These are phyloP conservation scores for Sugiyamaella novakii DNA, from an alignment of 1,139 yeast species.

Conservation along the genomic window DNA sequence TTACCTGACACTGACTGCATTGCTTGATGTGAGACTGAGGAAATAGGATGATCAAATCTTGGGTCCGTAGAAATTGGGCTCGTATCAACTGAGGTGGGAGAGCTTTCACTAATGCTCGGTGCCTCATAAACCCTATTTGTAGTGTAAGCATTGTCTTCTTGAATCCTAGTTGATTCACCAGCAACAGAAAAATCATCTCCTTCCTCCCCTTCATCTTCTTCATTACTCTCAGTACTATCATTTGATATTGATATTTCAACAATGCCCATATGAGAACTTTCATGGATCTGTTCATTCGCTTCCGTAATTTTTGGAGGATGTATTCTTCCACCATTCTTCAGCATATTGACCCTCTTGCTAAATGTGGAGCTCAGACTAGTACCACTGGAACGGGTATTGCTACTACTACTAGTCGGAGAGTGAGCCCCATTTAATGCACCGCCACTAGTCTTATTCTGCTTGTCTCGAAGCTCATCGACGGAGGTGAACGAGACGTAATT, in stretches of 20 bases:
- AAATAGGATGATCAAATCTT: not conserved
- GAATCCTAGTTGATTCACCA: conserved; percentile 1
- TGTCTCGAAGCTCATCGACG: conserved; percentile 29
- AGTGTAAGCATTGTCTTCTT: not conserved
- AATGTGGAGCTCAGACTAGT: conserved; percentile 6
- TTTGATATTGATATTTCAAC: not conserved
- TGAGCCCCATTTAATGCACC: not conserved
- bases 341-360: conserved; percentile 3
- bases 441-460: conserved; percentile 7
- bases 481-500: conserved; percentile 42
- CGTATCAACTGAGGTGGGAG: not conserved
- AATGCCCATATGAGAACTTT: conserved; percentile 1
- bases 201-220: conserved; percentile 9
- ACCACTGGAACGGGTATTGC: not conserved
- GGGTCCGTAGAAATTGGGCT: not conserved
- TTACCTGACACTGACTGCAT: not conserved
- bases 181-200: conserved; percentile 6
- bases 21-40: not conserved
- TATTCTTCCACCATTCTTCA: conserved; percentile 3
- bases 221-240: conserved; percentile 5
- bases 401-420: not conserved
- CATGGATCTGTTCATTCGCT: not conserved
- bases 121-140: not conserved
- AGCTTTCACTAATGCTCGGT: not conserved
- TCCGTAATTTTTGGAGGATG: not conserved